Conservation (phyloP, 805 yeast species). For the Huiozyma naganishii region DNA sequence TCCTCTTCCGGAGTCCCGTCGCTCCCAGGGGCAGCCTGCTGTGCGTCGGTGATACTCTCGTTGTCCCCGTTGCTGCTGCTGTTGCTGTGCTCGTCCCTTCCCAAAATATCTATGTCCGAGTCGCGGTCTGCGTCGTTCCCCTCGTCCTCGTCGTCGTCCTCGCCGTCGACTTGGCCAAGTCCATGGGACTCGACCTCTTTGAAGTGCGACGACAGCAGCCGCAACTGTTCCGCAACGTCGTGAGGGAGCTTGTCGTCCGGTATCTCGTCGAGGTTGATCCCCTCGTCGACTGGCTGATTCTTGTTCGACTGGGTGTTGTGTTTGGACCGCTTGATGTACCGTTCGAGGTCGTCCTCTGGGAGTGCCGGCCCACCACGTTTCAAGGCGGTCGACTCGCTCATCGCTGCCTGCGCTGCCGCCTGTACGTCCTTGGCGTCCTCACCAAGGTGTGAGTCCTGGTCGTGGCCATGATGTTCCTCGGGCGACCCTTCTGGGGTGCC, state of each 20-base stretch:
- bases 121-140: slow-evolving; percentile 13
- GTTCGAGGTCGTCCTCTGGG: slow-evolving; percentile 4
- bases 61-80: slow-evolving; percentile 4
- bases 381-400: slow-evolving; percentile 13
- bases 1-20: no score
- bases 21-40: no score
- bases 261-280: slow-evolving; percentile 13
- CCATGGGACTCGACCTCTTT: slow-evolving; percentile 20
- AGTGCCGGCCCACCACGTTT: slow-evolving; percentile 12
- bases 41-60: neutral
- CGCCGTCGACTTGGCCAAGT: neutral
- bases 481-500: no score
- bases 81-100: neutral
- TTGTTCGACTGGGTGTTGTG: neutral
- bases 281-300: slow-evolving; percentile 9
- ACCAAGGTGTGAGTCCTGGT: neutral
- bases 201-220: slow-evolving; percentile 26
- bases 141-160: slow-evolving; percentile 16
- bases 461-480: no score
- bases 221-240: slow-evolving; percentile 28
- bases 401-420: slow-evolving; percentile 23
- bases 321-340: slow-evolving; percentile 4
- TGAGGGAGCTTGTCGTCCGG: slow-evolving; percentile 27
- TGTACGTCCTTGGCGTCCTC: slow-evolving; percentile 9
- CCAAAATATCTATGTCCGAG: neutral